Conservation (phyloP, 2,329 filamentous ascomycete species). For the Proliferodiscus dingleyae region DNA sequence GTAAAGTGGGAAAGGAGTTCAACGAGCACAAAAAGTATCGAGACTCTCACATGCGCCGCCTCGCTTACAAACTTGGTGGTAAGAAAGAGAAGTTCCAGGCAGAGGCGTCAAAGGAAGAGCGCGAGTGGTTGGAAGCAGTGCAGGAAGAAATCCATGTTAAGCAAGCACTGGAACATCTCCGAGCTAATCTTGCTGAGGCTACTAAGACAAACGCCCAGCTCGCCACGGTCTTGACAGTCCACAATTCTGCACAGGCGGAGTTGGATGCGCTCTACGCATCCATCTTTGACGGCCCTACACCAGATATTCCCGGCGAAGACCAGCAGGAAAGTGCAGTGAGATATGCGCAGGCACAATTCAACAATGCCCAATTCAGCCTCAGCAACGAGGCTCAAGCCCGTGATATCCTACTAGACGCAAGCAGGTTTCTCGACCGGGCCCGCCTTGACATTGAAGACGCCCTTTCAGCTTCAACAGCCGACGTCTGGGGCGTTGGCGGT, state of each 20-base stretch:
- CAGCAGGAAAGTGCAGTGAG: slow-evolving; percentile 37
- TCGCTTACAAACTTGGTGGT: slow-evolving; percentile 46
- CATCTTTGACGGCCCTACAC: slow-evolving; percentile 50
- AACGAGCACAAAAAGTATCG: slow-evolving; percentile 49
- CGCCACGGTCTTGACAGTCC: slow-evolving; percentile 32
- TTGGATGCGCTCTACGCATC: slow-evolving; percentile 48
- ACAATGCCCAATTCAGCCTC: slow-evolving; percentile 32
- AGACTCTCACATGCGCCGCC: slow-evolving; percentile 47
- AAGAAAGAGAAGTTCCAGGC: slow-evolving; percentile 44
- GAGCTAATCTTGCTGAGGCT: slow-evolving; percentile 38
- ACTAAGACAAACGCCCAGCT: slow-evolving; percentile 33
- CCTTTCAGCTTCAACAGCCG: slow-evolving; percentile 37
- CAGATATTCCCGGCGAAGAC: slow-evolving; percentile 50
- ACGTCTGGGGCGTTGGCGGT: slow-evolving; percentile 46
- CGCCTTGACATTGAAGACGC: slow-evolving; percentile 39
- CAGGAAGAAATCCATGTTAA: slow-evolving; percentile 43
- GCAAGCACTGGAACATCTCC: slow-evolving; percentile 38
- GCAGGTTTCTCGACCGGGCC: slow-evolving; percentile 34
- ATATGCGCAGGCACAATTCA: slow-evolving; percentile 34
- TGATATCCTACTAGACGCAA: slow-evolving; percentile 37
- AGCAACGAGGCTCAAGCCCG: slow-evolving; percentile 41
- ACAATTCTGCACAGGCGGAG: slow-evolving; percentile 39
- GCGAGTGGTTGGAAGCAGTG: slow-evolving; percentile 49
- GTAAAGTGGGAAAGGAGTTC: slow-evolving; percentile 41
- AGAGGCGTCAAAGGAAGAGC: slow-evolving; percentile 49